Conservation (phyloP, 768 basidiomycete species). For the Mycena galopus region DNA sequence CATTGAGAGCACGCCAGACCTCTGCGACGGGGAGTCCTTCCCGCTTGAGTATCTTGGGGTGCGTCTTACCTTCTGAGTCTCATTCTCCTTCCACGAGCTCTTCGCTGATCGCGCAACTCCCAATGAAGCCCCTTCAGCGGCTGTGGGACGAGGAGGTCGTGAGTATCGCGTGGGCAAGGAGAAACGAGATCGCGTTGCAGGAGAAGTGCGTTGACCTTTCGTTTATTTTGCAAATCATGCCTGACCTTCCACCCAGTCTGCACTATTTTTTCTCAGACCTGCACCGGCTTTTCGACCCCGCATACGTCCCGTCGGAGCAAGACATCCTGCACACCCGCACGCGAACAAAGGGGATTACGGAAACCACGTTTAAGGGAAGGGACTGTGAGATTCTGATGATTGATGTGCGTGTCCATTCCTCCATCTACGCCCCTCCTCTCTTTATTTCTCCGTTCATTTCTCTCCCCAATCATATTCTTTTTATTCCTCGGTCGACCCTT, state of each 20-base stretch:
- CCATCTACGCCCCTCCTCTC: too few relatives aligned
- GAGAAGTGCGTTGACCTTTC: background rate
- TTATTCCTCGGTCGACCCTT: background rate
- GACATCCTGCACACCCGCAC: slow-evolving; percentile 90
- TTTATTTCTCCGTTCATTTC: too few relatives aligned
- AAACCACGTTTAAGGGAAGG: slow-evolving; percentile 75
- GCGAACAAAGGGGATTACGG: slow-evolving; percentile 91
- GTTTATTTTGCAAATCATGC: slow-evolving; percentile 53
- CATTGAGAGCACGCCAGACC: too few relatives aligned
- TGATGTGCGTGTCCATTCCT: slow-evolving; percentile 59
- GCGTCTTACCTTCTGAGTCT: too few relatives aligned
- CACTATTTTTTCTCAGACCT: slow-evolving; percentile 82
- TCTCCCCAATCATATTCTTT: background rate
- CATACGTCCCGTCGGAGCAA: slow-evolving; percentile 82
- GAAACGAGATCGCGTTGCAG: background rate
- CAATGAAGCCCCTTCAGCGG: too few relatives aligned
- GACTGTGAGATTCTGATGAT: slow-evolving; percentile 89
- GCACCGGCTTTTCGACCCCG: slow-evolving; percentile 81
- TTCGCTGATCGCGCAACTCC: too few relatives aligned
- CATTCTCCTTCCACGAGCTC: too few relatives aligned
- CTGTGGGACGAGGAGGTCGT: too few relatives aligned
- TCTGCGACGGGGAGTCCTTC: too few relatives aligned
- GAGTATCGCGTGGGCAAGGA: too few relatives aligned
- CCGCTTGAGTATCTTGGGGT: too few relatives aligned
- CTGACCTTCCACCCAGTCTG: slow-evolving; percentile 56